Percentiles rank a stretch among this genome's conserved stretches.
These are phyloP conservation scores for Triticum turgidum DNA, from an alignment of 176 grass and related monocot genomes.

Conservation along the genomic window DNA sequence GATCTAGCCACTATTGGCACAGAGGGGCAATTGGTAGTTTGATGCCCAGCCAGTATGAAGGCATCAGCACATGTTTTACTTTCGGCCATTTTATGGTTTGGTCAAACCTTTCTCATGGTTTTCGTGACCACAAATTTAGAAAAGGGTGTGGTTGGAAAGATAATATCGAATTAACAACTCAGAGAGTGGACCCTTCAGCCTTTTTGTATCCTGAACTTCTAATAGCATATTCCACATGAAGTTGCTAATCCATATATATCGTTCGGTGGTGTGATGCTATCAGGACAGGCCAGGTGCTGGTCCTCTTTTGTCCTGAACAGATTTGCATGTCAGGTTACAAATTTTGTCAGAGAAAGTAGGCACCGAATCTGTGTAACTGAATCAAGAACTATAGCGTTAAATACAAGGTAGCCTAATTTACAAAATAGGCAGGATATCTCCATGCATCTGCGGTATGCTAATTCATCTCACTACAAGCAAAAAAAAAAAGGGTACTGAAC, in stretches of 20 bases:
- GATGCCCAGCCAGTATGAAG: constrained; percentile 19
- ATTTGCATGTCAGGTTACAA: constrained; percentile 22
- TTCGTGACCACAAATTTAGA: not conserved
- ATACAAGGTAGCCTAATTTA: constrained; percentile 54
- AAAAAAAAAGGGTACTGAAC: constrained; percentile 17
- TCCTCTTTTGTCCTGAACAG: not conserved
- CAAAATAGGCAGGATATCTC: constrained; percentile 44
- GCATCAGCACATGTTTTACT: constrained; percentile 33
- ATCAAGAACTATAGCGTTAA: not conserved
- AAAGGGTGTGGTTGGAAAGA: constrained; percentile 7
- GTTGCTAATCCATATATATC: not conserved
- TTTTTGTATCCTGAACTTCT: not conserved
- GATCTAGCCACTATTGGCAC: constrained; percentile 28
- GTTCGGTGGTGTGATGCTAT: not conserved
- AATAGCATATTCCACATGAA: constrained; percentile 5
- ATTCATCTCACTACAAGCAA: constrained; percentile 32
- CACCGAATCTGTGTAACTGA: constrained; percentile 13
- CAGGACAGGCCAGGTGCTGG: constrained; percentile 16
- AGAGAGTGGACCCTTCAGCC: not conserved
- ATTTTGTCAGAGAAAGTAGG: not conserved
- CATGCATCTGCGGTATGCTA: constrained; percentile 35
- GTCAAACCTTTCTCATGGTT: constrained; percentile 24
- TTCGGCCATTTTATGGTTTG: constrained; percentile 10
- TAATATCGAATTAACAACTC: not conserved
- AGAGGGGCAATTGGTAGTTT: constrained; percentile 11